Evolutionary conservation across 1,284 basidiomycete species (phyloP).

Genomic region (Grifola frondosa): DNA sequence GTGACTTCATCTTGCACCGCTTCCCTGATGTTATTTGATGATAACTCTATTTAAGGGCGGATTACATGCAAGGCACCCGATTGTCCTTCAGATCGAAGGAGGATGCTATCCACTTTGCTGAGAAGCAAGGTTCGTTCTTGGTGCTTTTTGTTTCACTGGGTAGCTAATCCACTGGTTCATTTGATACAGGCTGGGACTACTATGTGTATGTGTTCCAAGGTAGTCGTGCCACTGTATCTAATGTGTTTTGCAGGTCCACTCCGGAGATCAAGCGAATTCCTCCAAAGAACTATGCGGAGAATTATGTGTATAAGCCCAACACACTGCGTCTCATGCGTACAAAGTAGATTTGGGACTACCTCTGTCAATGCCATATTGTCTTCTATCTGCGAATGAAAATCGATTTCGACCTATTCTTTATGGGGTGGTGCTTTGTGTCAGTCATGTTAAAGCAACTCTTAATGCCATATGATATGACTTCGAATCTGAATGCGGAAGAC

Average conservation of each 20-base stretch:
- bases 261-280: conserved; percentile 73
- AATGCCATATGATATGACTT: too few relatives aligned
- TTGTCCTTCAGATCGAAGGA: conserved; percentile 88
- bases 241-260: conserved; percentile 55
- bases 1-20: conserved; percentile 30
- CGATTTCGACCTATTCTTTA: too few relatives aligned
- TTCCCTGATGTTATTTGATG: background rate
- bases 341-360: conserved; percentile 86
- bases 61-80: conserved; percentile 95
- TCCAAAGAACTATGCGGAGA: conserved; percentile 92
- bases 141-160: background rate
- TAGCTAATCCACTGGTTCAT: background rate
- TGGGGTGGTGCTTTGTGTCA: too few relatives aligned
- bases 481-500: too few relatives aligned
- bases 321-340: conserved; percentile 88
- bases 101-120: conserved; percentile 92
- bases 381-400: too few relatives aligned
- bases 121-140: conserved; percentile 74
- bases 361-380: too few relatives aligned
- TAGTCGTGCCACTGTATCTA: conserved; percentile 10
- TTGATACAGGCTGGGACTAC: conserved; percentile 68
- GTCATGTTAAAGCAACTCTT: too few relatives aligned
- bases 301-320: conserved; percentile 83
- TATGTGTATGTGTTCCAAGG: conserved; percentile 54
- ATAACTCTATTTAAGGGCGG: conserved; percentile 59